These are phyloP conservation scores for Xylariomycetidae sp. DNA, from an alignment of 2,329 filamentous ascomycete genomes.

Conservation along the genomic window DNA sequence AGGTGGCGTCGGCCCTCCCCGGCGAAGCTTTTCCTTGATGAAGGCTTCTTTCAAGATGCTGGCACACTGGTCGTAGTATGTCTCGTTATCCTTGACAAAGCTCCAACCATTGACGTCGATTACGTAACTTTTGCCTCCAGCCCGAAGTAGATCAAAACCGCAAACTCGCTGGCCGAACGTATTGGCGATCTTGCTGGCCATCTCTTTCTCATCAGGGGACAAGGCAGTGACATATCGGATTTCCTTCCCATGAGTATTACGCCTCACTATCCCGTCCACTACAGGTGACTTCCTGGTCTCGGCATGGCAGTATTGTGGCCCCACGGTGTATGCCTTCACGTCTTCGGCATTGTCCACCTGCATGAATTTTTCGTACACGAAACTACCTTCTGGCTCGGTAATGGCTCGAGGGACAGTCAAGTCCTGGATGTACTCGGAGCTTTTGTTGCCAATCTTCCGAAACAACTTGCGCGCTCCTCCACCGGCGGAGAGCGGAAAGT, in stretches of 20 bases:
- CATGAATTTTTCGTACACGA: constrained; percentile 96
- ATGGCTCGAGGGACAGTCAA: constrained; percentile 75
- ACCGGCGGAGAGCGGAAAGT: constrained; percentile 81
- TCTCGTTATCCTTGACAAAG: constrained; percentile 98
- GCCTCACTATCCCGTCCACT: constrained; percentile 89
- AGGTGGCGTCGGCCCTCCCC: constrained; percentile 55
- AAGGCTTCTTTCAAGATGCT: constrained; percentile 86
- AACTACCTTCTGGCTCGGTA: constrained; percentile 75
- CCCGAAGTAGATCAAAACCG: constrained; percentile 88
- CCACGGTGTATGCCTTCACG: constrained; percentile 97
- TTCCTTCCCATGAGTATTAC: constrained; percentile 96
- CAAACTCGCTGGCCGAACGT: constrained; percentile 94
- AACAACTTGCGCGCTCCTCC: constrained; percentile 91
- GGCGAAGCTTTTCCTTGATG: constrained; percentile 68
- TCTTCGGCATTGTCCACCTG: constrained; percentile 96
- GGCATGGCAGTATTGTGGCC: constrained; percentile 87
- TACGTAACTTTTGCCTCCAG: constrained; percentile 86
- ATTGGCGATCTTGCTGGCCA: constrained; percentile 84
- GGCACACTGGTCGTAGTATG: constrained; percentile 92
- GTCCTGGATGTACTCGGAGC: constrained; percentile 83
- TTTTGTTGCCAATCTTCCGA: constrained; percentile 97
- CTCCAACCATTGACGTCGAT: constrained; percentile 99
- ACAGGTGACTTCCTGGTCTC: constrained; percentile 97
- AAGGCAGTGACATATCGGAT: constrained; percentile 90
- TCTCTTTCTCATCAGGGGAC: constrained; percentile 72